Evolutionary conservation across 805 yeast genomes (phyloP), one percentile per base, ranked within the genome.

Genomic region (Candida taoyuanica): DNA sequence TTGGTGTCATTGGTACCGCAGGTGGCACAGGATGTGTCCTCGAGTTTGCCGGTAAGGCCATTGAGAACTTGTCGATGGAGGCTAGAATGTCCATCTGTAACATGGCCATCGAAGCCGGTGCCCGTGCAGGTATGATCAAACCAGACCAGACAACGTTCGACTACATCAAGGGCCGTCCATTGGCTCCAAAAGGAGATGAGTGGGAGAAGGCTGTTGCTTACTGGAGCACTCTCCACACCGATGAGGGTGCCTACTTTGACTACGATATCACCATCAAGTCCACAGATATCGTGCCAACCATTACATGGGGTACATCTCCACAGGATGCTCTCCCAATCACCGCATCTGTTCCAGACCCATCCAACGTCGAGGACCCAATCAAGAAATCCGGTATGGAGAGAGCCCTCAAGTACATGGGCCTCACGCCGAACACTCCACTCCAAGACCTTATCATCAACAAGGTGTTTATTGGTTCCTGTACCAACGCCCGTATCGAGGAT

Each of bases 221-320:
- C 73, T 93, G 98, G 98, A 77, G 73, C 52, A 77, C 97, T 40
- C 72, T 93, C 48, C 76, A 80, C 55, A 72, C 95, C 17, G 98
- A 93, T 59, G 85, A 81, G 42, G 96, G 85, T 55, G 98, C 98
- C 20, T 67, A 73, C 44, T 93, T 89, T 51, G 98, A 93, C 59
- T 66, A 75, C 50, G 96, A 86, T 52, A 81, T 93, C 52, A 68
- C 71, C 31, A 85, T 93, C 60, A 70, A 81, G 49, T 95, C 94
- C 37, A 65, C 72, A 18, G 98, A 91, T 54, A 81, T 93, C 44
- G 78, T 85, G 36, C 98, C 98, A 51, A 93, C 98, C 17, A 87
- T 93, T 46, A 93, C 98, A 18, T 93, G 98, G 98, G 98, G 98
- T 71, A 93, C 93, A 52, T 91, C 98, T 55, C 98, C 98, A 23